These are phyloP conservation scores for Cladophialophora bantiana DNA, from an alignment of 2,329 filamentous ascomycete genomes.

Conservation along the genomic window DNA sequence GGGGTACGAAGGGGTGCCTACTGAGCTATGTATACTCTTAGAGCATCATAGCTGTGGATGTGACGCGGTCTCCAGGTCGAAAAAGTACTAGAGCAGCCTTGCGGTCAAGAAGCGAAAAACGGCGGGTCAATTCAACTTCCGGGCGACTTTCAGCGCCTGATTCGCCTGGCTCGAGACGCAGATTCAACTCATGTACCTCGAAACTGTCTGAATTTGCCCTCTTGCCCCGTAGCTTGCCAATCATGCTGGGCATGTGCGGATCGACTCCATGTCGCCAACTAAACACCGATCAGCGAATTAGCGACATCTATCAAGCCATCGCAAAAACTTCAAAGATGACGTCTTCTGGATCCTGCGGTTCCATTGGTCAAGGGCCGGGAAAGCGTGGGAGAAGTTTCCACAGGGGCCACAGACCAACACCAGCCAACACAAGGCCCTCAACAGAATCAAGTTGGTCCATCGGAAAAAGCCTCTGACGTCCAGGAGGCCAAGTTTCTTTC, in stretches of 20 bases:
- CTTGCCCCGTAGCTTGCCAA: background rate
- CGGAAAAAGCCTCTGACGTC: background rate
- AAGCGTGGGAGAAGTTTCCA: conserved; percentile 14
- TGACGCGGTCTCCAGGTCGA: background rate
- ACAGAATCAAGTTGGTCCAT: conserved; percentile 7
- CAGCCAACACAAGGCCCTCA: background rate
- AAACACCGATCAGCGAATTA: conserved; percentile 9
- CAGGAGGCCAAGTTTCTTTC: conserved; percentile 1
- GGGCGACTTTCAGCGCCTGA: no score
- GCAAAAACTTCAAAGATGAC: conserved; percentile 17
- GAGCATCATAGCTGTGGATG: no score
- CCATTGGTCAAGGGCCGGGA: conserved; percentile 10
- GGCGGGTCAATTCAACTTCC: no score
- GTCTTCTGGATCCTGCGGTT: conserved; percentile 8
- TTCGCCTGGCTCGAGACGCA: no score
- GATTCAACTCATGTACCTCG: background rate
- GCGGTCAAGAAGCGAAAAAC: background rate
- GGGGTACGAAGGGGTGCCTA: no score
- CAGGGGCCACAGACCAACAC: background rate
- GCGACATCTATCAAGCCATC: conserved; percentile 1
- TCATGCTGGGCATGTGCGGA: conserved; percentile 2
- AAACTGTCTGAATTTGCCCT: background rate
- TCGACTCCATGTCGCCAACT: background rate
- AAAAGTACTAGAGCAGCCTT: conserved; percentile 21
- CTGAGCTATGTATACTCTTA: no score